Evolutionary conservation across 495 filamentous ascomycete genomes (phyloP), one percentile per base, ranked within the genome.

Genomic region (Trichoderma erinaceum): DNA sequence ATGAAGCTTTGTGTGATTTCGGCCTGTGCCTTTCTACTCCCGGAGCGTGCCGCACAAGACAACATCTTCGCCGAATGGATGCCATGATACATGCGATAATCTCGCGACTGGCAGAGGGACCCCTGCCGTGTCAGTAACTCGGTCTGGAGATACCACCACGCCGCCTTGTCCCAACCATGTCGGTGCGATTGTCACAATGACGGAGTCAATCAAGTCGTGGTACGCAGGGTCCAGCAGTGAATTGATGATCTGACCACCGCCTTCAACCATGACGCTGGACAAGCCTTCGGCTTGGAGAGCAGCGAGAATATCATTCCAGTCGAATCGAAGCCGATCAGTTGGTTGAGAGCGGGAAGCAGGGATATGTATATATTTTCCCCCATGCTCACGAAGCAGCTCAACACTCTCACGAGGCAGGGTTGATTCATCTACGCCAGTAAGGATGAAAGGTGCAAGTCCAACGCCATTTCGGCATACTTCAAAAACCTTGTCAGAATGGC

Each of bases 101-200:
- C 86, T 88, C 35, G 86, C 77, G 2, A 85, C 88, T 4, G 85
- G 76, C 3, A 68, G 4, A 21, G 67, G 56, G n/a, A 52, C 18
- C 8, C 67, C 43, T 6, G 67, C 61, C 1, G 43, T 21, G 61
- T 68, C 67, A 29, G 43, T 41, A 21, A 46, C 32, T 12, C 81
- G 83, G 50, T 82, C 80, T 41, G 88, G 90, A 67, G 83, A 84
- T n/a, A 95, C 88, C 3, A 82, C 80, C 21, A 95, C 91, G 13
- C 92, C 91, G 0, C 90, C 90, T 68, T 83, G 78, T n/a, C 92
- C 92, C 10, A 97, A 81, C 81, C 90, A 96, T 1, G 85, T 89
- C 10, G 92, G 92, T 0, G 92, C 91, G 70, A 96, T 83, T 0
- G 92, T 96, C 68, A 95, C 81, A 69, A 97, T 86, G 44, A 95